Evolutionary conservation across 169 alveolate species (phyloP).

Genomic region (Perkinsus chesapeaki): DNA sequence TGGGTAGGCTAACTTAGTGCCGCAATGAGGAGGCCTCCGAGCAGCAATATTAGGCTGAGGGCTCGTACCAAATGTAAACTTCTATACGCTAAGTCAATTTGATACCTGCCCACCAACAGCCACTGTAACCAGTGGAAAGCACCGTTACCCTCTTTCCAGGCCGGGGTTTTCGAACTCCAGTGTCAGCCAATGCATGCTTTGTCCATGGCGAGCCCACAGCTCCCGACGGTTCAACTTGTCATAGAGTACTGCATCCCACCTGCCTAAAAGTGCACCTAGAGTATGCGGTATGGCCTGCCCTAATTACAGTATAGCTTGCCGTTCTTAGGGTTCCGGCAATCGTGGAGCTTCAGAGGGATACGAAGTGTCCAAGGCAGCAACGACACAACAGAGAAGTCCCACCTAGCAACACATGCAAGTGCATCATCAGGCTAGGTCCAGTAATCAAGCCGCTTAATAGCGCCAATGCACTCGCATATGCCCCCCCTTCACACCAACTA

Average conservation of each 20-base stretch:
- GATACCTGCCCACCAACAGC: neutral
- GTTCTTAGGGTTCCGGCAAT: neutral
- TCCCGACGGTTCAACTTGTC: slow-evolving; percentile 9
- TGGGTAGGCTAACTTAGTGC: neutral
- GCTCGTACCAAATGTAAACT: neutral
- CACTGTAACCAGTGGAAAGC: neutral
- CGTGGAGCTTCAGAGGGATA: neutral
- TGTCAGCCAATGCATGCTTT: slow-evolving; percentile 10
- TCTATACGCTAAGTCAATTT: neutral
- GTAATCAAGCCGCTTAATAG: no score
- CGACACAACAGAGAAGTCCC: neutral
- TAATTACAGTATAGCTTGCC: neutral
- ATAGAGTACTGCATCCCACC: neutral
- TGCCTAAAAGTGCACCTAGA: neutral
- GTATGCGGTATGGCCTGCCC: neutral
- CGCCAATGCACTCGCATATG: no score
- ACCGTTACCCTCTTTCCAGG: neutral
- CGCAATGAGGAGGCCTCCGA: neutral
- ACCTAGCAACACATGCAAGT: neutral
- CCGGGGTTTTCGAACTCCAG: slow-evolving; percentile 12
- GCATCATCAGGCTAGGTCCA: no score
- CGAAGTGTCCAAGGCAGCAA: neutral
- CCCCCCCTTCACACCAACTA: no score
- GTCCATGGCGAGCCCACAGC: slow-evolving; percentile 8
- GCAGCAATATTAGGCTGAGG: neutral